Evolutionary conservation across 768 basidiomycete genomes (phyloP).

Genomic region (Jaapia argillacea): DNA sequence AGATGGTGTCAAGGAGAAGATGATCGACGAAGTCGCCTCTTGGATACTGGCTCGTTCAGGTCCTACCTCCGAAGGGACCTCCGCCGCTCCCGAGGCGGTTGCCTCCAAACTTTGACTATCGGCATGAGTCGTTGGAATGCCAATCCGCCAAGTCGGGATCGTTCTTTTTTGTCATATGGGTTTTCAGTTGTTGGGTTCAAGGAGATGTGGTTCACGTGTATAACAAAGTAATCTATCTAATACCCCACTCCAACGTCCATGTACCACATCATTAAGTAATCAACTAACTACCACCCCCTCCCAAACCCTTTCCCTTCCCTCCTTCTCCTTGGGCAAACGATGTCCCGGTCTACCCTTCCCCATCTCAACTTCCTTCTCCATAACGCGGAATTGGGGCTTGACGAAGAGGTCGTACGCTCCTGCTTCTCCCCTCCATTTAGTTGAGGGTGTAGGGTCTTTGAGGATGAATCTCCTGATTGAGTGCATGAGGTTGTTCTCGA

Average conservation of each 20-base stretch:
- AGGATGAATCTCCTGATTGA: slow-evolving; percentile 32
- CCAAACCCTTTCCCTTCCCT: not conserved
- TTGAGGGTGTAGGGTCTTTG: too few species aligned
- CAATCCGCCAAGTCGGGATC: not conserved
- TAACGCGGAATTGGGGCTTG: slow-evolving; percentile 3
- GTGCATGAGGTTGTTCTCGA: slow-evolving; percentile 42
- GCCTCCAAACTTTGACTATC: too few species aligned
- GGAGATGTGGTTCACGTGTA: not conserved
- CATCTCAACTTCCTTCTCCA: not conserved
- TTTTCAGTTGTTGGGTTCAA: not conserved
- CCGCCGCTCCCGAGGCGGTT: too few species aligned
- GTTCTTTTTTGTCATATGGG: not conserved
- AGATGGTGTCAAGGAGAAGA: slow-evolving; percentile 51
- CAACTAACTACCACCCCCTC: too few species aligned
- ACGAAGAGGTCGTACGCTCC: slow-evolving; percentile 8
- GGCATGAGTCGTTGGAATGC: not conserved
- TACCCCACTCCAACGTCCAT: not conserved
- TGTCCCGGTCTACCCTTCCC: not conserved
- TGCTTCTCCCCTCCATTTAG: slow-evolving; percentile 7
- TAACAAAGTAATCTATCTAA: not conserved
- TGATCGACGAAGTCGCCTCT: slow-evolving; percentile 40
- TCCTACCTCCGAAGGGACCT: too few species aligned
- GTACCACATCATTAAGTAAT: too few species aligned
- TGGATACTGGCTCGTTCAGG: slow-evolving; percentile 30
- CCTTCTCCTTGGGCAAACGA: not conserved